Evolutionary conservation across 441 rosid species (phyloP).

Genomic region (Dalechampia spathulata): DNA sequence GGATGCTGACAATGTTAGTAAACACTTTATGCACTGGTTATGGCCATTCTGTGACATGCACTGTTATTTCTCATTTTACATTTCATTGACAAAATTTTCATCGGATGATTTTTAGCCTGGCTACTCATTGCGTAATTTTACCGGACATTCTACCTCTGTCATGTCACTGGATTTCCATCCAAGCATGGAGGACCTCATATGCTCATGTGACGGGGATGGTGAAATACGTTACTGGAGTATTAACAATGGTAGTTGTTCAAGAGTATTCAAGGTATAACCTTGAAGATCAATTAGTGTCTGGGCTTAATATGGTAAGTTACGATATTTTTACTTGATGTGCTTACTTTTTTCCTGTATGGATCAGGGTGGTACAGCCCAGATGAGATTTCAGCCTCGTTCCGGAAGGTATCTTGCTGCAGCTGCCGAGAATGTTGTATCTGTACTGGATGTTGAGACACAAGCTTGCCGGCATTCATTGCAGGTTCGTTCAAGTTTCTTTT

Average conservation of each 20-base stretch:
- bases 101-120: conserved; percentile 52
- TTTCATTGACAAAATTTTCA: not conserved
- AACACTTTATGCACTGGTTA: conserved; percentile 1
- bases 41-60: not conserved
- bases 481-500: conserved; percentile 31
- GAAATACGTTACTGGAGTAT: conserved; percentile 96
- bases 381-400: conserved; percentile 84
- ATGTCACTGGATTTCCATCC: conserved; percentile 95
- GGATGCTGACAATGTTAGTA: conserved; percentile 84
- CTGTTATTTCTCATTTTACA: too few relatives aligned
- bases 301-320: not conserved
- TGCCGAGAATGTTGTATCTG: conserved; percentile 69
- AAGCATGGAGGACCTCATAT: conserved; percentile 71
- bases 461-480: conserved; percentile 66
- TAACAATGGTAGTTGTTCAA: conserved; percentile 64
- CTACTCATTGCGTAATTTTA: conserved; percentile 65
- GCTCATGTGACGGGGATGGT: conserved; percentile 81
- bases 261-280: conserved; percentile 67
- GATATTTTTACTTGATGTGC: not conserved
- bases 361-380: conserved; percentile 76
- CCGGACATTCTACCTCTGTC: conserved; percentile 68
- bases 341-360: not conserved
- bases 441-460: conserved; percentile 81
- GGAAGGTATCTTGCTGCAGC: conserved; percentile 95
- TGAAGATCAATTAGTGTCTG: conserved; percentile 1